phyloP scores from a whole-genome alignment of 2,329 filamentous ascomycete genomes.

The Cercospora beticola region DNA sequence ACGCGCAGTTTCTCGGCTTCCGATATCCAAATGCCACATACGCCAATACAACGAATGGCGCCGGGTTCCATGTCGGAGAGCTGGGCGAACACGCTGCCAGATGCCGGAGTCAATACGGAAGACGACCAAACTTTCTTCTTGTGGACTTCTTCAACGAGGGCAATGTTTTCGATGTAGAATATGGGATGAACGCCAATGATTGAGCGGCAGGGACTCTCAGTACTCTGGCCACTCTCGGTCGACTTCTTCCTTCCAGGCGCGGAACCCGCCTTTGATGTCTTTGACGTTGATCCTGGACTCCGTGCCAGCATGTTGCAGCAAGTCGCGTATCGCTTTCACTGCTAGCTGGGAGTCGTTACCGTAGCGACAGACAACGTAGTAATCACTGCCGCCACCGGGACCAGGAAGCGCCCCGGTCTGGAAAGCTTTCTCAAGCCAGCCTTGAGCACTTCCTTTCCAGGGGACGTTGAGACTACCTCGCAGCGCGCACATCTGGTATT shows the following conservation, averaged over 20 bases:
- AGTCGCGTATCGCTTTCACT: conserved; percentile 62
- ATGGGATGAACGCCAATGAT: conserved; percentile 33
- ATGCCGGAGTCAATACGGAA: conserved; percentile 42
- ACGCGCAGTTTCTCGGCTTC: conserved; percentile 45
- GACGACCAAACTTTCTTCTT: conserved; percentile 45
- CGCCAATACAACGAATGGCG: conserved; percentile 46
- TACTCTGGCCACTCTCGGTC: conserved; percentile 61
- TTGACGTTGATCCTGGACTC: conserved; percentile 59
- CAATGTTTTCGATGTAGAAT: conserved; percentile 32
- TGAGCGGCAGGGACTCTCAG: conserved; percentile 38
- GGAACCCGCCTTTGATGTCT: conserved; percentile 70
- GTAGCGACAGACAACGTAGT: conserved; percentile 65
- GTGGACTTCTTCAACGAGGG: conserved; percentile 41
- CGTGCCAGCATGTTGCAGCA: conserved; percentile 36
- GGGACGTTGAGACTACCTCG: conserved; percentile 74
- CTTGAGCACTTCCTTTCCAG: conserved; percentile 56
- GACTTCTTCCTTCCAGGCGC: conserved; percentile 69
- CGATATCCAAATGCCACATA: conserved; percentile 44
- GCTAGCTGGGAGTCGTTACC: conserved; percentile 79
- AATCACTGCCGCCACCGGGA: conserved; percentile 45
- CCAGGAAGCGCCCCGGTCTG: conserved; percentile 21
- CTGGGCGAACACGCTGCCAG: conserved; percentile 45
- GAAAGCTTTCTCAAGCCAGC: conserved; percentile 33
- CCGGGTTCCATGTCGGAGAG: conserved; percentile 41
- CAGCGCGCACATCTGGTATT: conserved; percentile 78